phyloP scores from a whole-genome alignment of 2,329 filamentous ascomycete species.

The Penicillium concentricum region DNA sequence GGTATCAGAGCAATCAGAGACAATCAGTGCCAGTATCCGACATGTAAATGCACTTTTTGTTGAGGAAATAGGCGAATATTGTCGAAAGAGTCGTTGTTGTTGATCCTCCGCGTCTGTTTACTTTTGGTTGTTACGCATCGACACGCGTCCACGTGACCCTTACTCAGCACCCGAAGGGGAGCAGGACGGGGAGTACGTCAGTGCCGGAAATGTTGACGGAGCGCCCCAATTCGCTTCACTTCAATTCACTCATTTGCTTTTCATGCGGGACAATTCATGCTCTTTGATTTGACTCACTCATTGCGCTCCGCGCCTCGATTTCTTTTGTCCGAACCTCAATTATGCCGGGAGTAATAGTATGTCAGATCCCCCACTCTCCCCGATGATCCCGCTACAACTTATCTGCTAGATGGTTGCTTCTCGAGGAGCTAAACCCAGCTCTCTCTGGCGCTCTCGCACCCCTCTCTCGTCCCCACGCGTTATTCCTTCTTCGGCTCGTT shows the following conservation, averaged over 20 bases:
- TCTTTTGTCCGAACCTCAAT: conserved; percentile 18
- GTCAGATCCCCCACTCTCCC: conserved; percentile 13
- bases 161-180: conserved; percentile 7
- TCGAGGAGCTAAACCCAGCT: conserved; percentile 20
- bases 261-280: conserved; percentile 22
- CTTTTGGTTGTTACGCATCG: conserved; percentile 11
- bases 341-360: conserved; percentile 36
- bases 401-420: conserved; percentile 23
- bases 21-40: not conserved
- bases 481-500: conserved; percentile 24
- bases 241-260: conserved; percentile 16
- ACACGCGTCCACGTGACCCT: conserved; percentile 22
- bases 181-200: conserved; percentile 10
- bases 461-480: conserved; percentile 18
- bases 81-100: conserved; percentile 6
- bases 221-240: conserved; percentile 1
- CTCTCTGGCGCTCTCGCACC: conserved; percentile 24
- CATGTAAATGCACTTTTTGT: not conserved
- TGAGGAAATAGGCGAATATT: not conserved
- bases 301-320: conserved; percentile 28
- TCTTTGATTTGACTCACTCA: conserved; percentile 17
- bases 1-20: not conserved
- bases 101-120: conserved; percentile 18
- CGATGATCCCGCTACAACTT: conserved; percentile 10
- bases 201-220: conserved; percentile 8